A percentile compares a stretch with the other conserved stretches of the same genome.
phyloP scores from a whole-genome alignment of 2,329 filamentous ascomycete species.

The Aspergillus niger region DNA sequence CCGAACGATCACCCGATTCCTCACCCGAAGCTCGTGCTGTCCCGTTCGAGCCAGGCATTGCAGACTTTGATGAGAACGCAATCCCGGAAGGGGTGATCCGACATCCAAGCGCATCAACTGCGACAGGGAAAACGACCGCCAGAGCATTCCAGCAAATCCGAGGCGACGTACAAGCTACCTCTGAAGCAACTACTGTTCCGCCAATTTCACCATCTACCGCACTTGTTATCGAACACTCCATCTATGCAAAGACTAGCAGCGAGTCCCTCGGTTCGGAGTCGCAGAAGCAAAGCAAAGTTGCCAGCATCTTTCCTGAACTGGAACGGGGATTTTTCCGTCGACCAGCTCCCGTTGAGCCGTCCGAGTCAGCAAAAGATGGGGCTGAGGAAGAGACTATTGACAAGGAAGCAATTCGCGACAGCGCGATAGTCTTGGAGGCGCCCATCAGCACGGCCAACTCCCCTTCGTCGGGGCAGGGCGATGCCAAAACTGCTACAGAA shows the following conservation, averaged over 20 bases:
- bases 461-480: slow-evolving; percentile 10
- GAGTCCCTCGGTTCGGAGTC: slow-evolving; percentile 12
- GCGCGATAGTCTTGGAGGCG: slow-evolving; percentile 49
- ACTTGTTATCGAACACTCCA: slow-evolving; percentile 8
- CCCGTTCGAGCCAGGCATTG: slow-evolving; percentile 27
- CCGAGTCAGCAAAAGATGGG: slow-evolving; percentile 39
- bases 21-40: slow-evolving; percentile 26
- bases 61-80: slow-evolving; percentile 32
- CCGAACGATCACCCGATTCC: slow-evolving; percentile 26
- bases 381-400: slow-evolving; percentile 43
- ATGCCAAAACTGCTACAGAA: slow-evolving; percentile 12
- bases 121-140: slow-evolving; percentile 30
- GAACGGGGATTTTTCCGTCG: slow-evolving; percentile 37
- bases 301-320: slow-evolving; percentile 39
- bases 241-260: slow-evolving; percentile 18
- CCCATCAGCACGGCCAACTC: slow-evolving; percentile 35
- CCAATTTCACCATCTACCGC: slow-evolving; percentile 9
- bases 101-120: slow-evolving; percentile 14
- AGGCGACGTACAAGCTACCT: background rate
- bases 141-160: slow-evolving; percentile 23
- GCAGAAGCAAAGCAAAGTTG: slow-evolving; percentile 32
- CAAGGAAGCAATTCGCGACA: slow-evolving; percentile 44
- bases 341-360: slow-evolving; percentile 23
- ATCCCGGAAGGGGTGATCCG: slow-evolving; percentile 27
- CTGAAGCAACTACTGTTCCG: background rate